phyloP scores from a whole-genome alignment of 164 flowering plant species.

The Berberis vulgaris region DNA sequence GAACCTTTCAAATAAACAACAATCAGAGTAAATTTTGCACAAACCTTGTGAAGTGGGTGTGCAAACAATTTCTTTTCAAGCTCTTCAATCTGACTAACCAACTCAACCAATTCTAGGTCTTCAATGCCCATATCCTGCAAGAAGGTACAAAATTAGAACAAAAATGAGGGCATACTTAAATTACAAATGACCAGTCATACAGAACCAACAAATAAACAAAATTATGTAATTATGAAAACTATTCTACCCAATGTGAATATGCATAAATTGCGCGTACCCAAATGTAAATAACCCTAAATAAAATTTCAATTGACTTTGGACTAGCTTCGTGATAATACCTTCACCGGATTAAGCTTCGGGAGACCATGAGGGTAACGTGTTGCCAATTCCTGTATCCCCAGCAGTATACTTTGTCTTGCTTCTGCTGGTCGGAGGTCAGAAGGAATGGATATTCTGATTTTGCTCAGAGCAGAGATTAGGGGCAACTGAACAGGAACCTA shows the following conservation, averaged over 20 bases:
- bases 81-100: slow-evolving; percentile 76
- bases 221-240: too few species aligned
- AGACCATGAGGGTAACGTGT: slow-evolving; percentile 78
- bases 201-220: too few species aligned
- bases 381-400: slow-evolving; percentile 73
- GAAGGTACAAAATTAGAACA: neutral
- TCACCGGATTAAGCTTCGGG: slow-evolving; percentile 92
- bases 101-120: slow-evolving; percentile 76
- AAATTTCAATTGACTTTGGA: neutral
- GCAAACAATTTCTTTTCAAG: slow-evolving; percentile 17
- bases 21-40: neutral
- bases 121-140: slow-evolving; percentile 89
- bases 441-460: slow-evolving; percentile 64
- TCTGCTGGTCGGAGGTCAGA: slow-evolving; percentile 86
- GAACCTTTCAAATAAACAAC: too few species aligned
- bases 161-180: too few species aligned
- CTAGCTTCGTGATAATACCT: slow-evolving; percentile 30
- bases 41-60: neutral
- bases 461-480: slow-evolving; percentile 77
- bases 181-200: too few species aligned
- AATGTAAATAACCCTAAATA: neutral
- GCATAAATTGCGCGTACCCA: neutral
- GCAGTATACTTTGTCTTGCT: slow-evolving; percentile 70
- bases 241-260: too few species aligned
- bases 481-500: slow-evolving; percentile 91